Percentiles rank a stretch among this genome's conserved stretches.
Conservation (phyloP, 345 rosid genomes). For the Streptanthus diversifolius region DNA sequence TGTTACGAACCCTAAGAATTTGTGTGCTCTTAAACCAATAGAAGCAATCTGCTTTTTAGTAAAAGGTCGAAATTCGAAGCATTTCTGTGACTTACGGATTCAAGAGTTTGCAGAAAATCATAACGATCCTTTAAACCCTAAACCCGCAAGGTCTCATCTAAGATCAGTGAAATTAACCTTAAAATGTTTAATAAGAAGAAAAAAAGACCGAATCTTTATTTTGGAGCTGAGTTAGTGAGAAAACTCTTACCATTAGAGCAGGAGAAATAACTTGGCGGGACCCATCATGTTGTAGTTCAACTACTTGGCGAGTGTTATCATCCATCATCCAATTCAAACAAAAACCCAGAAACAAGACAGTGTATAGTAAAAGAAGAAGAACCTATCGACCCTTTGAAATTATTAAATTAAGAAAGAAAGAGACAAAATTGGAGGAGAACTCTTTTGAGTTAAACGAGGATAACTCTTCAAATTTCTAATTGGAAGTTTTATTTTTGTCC, state of each 20-base stretch:
- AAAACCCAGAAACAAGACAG: conserved; percentile 8
- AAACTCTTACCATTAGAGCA: conserved; percentile 18
- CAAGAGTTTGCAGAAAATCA: neutral
- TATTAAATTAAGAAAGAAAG: neutral
- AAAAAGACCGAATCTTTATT: too few species aligned
- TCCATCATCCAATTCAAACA: conserved; percentile 8
- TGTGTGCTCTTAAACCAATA: neutral
- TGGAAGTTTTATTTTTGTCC: neutral
- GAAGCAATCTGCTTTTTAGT: neutral
- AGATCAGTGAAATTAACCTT: neutral
- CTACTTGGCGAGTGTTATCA: neutral
- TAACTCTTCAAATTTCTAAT: too few species aligned
- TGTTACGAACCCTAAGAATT: too few species aligned
- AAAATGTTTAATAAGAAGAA: neutral
- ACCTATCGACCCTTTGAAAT: neutral
- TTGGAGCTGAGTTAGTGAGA: neutral
- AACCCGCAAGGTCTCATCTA: neutral
- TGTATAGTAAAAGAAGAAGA: neutral
- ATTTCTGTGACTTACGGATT: neutral
- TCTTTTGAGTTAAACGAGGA: neutral
- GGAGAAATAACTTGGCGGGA: conserved; percentile 23
- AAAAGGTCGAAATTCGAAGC: too few species aligned
- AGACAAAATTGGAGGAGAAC: neutral
- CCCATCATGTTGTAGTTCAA: neutral
- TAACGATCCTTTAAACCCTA: conserved; percentile 6